These are phyloP conservation scores for Dicorynia guianensis DNA, from an alignment of 306 rosid species.

Conservation along the genomic window DNA sequence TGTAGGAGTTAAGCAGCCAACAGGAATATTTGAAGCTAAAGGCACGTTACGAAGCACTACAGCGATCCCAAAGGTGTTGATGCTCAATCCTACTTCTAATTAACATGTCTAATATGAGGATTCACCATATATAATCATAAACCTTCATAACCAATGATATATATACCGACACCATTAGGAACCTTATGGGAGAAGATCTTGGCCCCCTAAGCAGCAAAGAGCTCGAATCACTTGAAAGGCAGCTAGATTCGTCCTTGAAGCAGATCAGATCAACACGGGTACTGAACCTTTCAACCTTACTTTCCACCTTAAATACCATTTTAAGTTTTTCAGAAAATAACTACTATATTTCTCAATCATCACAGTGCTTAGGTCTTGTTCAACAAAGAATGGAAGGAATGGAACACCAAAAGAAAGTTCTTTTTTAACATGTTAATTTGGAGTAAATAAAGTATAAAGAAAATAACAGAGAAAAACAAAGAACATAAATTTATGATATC, in stretches of 20 bases:
- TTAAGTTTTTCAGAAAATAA: neutral
- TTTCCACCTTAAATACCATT: neutral
- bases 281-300: slow-evolving; percentile 18
- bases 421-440: too few relatives aligned
- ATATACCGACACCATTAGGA: slow-evolving; percentile 50
- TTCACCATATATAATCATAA: neutral
- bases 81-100: neutral
- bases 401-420: too few relatives aligned
- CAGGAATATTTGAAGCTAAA: slow-evolving; percentile 98
- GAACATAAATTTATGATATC: too few relatives aligned
- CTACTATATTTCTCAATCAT: too few relatives aligned
- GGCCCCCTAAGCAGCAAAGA: slow-evolving; percentile 89
- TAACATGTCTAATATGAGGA: neutral
- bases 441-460: too few relatives aligned
- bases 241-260: slow-evolving; percentile 88
- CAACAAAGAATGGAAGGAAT: neutral
- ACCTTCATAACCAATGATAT: neutral
- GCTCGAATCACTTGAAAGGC: slow-evolving; percentile 94
- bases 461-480: too few relatives aligned
- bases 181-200: slow-evolving; percentile 97
- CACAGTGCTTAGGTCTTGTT: too few relatives aligned
- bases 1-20: slow-evolving; percentile 93
- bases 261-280: slow-evolving; percentile 96
- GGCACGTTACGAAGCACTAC: slow-evolving; percentile 88
- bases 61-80: slow-evolving; percentile 81